These are phyloP conservation scores for Hibiscus syriacus DNA, from an alignment of 345 rosid genomes.

Conservation along the genomic window DNA sequence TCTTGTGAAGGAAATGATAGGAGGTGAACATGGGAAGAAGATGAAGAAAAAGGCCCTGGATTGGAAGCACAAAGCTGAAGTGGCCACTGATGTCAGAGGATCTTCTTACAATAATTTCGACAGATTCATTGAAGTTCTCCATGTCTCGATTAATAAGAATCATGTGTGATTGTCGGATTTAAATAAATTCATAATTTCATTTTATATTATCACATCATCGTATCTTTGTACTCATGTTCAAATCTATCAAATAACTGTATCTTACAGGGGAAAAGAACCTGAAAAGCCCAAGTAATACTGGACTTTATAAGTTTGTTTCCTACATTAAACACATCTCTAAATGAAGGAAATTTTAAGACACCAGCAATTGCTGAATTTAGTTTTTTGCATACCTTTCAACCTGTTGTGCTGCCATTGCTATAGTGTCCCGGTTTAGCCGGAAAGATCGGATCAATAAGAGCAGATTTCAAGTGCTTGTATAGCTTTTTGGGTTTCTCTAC, in stretches of 20 bases:
- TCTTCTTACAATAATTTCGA: neutral
- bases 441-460: constrained; percentile 41
- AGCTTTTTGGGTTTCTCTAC: constrained; percentile 66
- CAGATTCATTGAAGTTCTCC: neutral
- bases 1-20: neutral
- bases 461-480: constrained; percentile 51
- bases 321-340: neutral
- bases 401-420: constrained; percentile 23
- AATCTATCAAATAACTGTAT: no score
- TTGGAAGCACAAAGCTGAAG: constrained; percentile 9
- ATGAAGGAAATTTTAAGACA: neutral
- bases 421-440: constrained; percentile 20
- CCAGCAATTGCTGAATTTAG: neutral
- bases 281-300: no score
- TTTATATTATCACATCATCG: no score
- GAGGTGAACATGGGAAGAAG: neutral
- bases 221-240: no score
- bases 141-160: neutral
- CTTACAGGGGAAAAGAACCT: no score
- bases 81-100: neutral
- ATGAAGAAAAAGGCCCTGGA: constrained; percentile 13
- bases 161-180: neutral
- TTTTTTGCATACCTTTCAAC: constrained; percentile 19
- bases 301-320: neutral
- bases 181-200: neutral